These are phyloP conservation scores for Echeveria elegans DNA, from an alignment of 164 flowering plant species.

Conservation along the genomic window DNA sequence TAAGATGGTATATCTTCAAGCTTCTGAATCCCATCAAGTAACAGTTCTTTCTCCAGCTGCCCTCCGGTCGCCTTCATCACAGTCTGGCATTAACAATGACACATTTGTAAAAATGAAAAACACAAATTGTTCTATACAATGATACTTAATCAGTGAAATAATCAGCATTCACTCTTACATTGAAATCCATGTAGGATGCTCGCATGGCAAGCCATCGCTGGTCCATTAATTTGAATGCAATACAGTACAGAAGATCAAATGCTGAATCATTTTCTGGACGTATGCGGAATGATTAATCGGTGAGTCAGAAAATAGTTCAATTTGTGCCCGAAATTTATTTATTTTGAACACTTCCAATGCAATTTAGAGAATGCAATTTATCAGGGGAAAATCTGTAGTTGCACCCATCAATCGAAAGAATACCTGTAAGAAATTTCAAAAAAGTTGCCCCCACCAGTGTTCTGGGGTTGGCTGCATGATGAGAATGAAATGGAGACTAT, in stretches of 20 bases:
- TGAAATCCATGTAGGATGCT: constrained; percentile 95
- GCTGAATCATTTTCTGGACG: constrained; percentile 67
- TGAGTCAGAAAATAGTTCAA: not conserved
- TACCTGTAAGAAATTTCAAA: constrained; percentile 81
- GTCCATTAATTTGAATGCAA: constrained; percentile 83
- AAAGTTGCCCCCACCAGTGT: constrained; percentile 63
- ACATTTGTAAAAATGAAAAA: not conserved
- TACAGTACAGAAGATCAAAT: constrained; percentile 82
- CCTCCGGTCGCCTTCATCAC: constrained; percentile 77
- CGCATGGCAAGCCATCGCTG: constrained; percentile 81
- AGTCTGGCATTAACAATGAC: constrained; percentile 22
- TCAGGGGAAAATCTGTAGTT: not conserved
- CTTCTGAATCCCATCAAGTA: constrained; percentile 49
- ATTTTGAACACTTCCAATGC: too few relatives aligned
- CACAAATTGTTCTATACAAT: not conserved
- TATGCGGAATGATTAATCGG: not conserved
- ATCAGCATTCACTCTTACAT: constrained; percentile 34
- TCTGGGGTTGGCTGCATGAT: constrained; percentile 63
- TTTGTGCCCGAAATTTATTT: too few relatives aligned
- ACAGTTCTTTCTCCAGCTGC: constrained; percentile 60
- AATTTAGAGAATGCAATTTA: not conserved
- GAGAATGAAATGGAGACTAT: not conserved
- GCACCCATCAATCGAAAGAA: not conserved
- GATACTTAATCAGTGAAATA: not conserved
- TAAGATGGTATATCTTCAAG: constrained; percentile 71